Evolutionary conservation across 176 grass and related monocot species (phyloP).

Genomic region (Carex pumila): DNA sequence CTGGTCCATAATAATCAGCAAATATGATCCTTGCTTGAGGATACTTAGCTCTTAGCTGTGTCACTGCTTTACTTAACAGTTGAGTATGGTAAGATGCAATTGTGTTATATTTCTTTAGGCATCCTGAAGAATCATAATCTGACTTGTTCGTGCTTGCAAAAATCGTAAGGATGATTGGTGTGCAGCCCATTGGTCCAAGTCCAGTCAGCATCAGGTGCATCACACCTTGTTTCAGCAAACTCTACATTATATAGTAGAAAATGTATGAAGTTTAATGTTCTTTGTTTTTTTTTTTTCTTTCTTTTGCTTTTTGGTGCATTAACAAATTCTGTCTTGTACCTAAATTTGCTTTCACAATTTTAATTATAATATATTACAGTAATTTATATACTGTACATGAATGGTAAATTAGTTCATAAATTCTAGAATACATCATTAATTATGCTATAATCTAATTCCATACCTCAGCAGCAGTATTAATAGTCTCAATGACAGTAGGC

Average conservation of each 20-base stretch:
- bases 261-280: neutral
- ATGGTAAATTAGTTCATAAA: neutral
- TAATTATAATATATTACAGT: neutral
- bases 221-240: constrained; percentile 21
- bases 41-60: constrained; percentile 10
- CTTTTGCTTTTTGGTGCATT: neutral
- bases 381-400: neutral
- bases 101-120: constrained; percentile 19
- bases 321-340: neutral
- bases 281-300: neutral
- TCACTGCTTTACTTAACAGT: neutral
- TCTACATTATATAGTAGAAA: neutral
- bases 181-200: constrained; percentile 24
- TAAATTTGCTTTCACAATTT: neutral
- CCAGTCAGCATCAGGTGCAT: constrained; percentile 26
- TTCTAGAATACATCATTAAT: neutral
- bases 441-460: neutral
- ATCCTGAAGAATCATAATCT: constrained; percentile 26
- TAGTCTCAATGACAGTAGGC: constrained; percentile 1
- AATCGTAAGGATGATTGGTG: constrained; percentile 5
- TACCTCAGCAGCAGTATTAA: constrained; percentile 21
- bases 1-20: constrained; percentile 25
- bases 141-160: neutral
- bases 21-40: constrained; percentile 13
- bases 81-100: constrained; percentile 16